Evolutionary conservation across 495 filamentous ascomycete species (phyloP), one percentile per base, ranked within the genome.

Genomic region (Neurospora sp.): DNA sequence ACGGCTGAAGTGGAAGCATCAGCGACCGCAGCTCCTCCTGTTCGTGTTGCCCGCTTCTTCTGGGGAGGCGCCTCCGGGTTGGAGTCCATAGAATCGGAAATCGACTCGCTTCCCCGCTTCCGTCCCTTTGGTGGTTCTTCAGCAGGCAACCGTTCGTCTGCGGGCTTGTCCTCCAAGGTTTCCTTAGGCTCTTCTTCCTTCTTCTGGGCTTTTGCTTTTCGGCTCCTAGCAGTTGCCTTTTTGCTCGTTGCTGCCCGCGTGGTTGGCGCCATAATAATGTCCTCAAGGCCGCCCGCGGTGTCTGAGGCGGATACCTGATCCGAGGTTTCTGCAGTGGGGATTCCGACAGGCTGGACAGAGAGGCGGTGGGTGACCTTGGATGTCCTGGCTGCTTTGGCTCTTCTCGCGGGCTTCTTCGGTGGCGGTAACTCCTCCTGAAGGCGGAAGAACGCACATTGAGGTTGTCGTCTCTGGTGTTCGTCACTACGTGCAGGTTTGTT

Each of bases 401-500:
- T 87, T 87, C 8, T 78, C 4, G 78, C 76, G 12, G 53, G 53
- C 75, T 89, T 89, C 72, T 89, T 83, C 45, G 82, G 82, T 1
- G 81, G 73, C 0, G 79, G 80, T 70, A 84, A 81, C 35, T 85
- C 82, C 71, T 81, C 81, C 70, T 84, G 76, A 12, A 88, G 78
- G 17, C 84, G 82, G 76, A 98, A 98, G 84, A 98, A 99, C 17
- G 87, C 83, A 79, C 96, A 99, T 40, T 90, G 84, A 1, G 92
- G 87, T 3, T 90, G 90, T 70, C 96, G 91, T 27, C 88, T 88
- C 73, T 88, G 86, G 76, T 99, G 96, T 80, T 99, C 96, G 71
- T 95, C 90, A 79, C 94, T 97, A 69, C 16, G 35, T 37, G 75
- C 79, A 65, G 35, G 8, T 14, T 8, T 20, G 3, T 14, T 40